Conservation (phyloP, 257 asterid genomes). For the Solanum phureja region DNA sequence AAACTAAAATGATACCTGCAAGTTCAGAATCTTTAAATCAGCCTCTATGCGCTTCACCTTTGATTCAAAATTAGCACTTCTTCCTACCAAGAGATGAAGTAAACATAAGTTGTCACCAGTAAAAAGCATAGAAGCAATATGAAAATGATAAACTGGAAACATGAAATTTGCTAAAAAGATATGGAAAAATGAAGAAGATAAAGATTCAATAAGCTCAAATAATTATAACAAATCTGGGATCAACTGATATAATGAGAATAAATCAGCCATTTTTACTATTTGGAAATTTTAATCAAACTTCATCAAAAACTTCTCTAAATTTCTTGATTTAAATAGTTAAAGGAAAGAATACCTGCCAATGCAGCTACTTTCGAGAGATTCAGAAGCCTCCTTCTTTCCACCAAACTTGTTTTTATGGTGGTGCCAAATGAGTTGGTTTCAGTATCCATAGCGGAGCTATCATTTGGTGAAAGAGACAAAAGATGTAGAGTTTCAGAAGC, state of each 20-base stretch:
- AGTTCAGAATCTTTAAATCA: constrained; percentile 57
- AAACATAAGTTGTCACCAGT: background rate
- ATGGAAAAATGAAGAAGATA: background rate
- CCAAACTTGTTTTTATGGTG: constrained; percentile 31
- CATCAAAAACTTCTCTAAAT: background rate
- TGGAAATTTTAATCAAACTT: background rate
- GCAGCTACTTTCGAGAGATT: constrained; percentile 87
- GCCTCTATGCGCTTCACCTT: constrained; percentile 89
- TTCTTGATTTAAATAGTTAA: background rate
- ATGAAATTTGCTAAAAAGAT: background rate
- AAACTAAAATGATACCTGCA: constrained; percentile 46
- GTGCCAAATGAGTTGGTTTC: constrained; percentile 25
- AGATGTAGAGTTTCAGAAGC: constrained; percentile 84
- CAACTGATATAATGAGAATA: background rate
- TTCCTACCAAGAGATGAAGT: constrained; percentile 35
- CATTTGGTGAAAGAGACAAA: constrained; percentile 57
- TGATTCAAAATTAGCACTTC: constrained; percentile 34
- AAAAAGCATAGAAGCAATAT: background rate
- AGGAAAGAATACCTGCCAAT: constrained; percentile 52
- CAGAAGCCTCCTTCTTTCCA: constrained; percentile 62
- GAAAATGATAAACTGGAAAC: background rate
- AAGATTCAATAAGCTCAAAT: background rate
- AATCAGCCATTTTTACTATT: background rate
- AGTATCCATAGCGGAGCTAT: constrained; percentile 19
- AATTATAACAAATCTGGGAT: background rate